Evolutionary conservation across 345 rosid species (phyloP).

Genomic region (Euphorbia tirucalli): DNA sequence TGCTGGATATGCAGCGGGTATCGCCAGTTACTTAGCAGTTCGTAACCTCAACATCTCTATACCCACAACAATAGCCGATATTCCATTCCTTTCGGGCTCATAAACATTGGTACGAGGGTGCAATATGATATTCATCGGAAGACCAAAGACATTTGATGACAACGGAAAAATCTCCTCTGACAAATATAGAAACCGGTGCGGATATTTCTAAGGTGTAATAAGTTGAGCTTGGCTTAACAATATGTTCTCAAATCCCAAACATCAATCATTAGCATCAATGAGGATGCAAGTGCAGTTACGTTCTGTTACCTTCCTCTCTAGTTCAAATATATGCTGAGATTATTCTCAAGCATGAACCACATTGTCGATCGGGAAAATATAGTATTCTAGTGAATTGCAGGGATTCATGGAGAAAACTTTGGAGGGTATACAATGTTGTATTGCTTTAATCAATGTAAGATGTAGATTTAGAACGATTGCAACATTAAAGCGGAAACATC

Average conservation of each 20-base stretch:
- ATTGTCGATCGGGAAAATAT: neutral
- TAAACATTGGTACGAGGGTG: neutral
- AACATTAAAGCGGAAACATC: too few relatives aligned
- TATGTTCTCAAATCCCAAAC: neutral
- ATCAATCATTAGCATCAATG: neutral
- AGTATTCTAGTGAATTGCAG: neutral
- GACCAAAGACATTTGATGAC: neutral
- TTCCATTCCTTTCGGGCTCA: slow-evolving; percentile 28
- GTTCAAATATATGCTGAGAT: neutral
- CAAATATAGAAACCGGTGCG: neutral
- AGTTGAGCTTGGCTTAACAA: neutral
- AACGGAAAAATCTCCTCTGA: neutral
- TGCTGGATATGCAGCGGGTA: slow-evolving; percentile 54
- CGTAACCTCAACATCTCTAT: slow-evolving; percentile 23
- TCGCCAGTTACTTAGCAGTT: slow-evolving; percentile 31
- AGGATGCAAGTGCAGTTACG: neutral
- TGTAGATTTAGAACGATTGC: too few relatives aligned
- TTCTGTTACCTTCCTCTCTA: neutral
- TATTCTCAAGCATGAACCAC: neutral
- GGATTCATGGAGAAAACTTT: neutral
- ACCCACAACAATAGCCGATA: slow-evolving; percentile 28
- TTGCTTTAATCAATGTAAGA: too few relatives aligned
- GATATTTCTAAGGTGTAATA: neutral
- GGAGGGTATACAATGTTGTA: too few relatives aligned
- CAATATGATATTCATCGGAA: neutral